Conservation (phyloP, 2,329 filamentous ascomycete genomes). For the Dactylonectria macrodidyma region DNA sequence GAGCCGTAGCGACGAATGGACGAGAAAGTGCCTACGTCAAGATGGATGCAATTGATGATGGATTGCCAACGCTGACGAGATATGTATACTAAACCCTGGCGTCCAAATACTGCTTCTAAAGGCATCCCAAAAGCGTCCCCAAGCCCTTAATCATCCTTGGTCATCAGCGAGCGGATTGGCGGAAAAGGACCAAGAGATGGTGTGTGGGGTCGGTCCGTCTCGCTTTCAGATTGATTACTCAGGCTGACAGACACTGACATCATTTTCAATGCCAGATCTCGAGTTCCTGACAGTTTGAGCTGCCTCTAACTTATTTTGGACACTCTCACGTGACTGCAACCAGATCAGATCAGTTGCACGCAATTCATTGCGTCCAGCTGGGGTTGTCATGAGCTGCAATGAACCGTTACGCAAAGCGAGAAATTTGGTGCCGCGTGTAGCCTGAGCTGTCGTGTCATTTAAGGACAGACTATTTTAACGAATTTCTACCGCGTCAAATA, state of each 20-base stretch:
- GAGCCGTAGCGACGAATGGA: constrained; percentile 43
- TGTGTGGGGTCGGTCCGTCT: constrained; percentile 14
- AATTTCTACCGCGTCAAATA: neutral
- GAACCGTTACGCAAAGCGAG: neutral
- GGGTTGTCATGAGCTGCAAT: neutral
- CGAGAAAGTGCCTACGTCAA: constrained; percentile 43
- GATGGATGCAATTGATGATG: constrained; percentile 36
- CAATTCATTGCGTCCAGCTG: neutral
- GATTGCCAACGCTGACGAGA: constrained; percentile 47
- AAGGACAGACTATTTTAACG: neutral
- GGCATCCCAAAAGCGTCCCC: neutral
- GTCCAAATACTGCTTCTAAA: neutral
- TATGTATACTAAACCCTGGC: constrained; percentile 37
- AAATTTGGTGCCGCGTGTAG: neutral
- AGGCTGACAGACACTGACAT: constrained; percentile 20
- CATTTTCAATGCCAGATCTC: neutral
- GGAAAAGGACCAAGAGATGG: constrained; percentile 12
- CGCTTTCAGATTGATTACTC: constrained; percentile 22
- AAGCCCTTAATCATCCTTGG: constrained; percentile 42
- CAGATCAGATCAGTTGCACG: neutral
- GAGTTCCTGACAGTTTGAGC: neutral
- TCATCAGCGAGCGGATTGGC: constrained; percentile 40
- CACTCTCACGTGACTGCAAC: constrained; percentile 31
- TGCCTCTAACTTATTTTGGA: neutral
- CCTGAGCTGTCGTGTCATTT: neutral